Percentiles rank a stretch among this genome's conserved stretches.
phyloP scores from a whole-genome alignment of 2,329 filamentous ascomycete species.

The Aspergillus pseudoviridinutans region DNA sequence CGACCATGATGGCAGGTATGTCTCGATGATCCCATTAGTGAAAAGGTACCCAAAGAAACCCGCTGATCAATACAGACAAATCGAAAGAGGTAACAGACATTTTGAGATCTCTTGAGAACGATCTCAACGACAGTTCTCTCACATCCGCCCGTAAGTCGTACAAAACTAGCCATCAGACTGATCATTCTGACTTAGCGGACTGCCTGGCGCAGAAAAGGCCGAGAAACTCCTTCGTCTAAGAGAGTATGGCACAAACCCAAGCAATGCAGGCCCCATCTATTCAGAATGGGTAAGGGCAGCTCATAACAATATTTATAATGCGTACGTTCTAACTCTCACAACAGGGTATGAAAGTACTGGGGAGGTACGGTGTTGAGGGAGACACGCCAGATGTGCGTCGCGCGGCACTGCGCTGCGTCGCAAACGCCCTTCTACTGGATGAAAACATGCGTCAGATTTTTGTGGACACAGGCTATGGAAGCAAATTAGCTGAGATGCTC shows the following conservation, averaged over 20 bases:
- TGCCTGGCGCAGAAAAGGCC: constrained; percentile 27
- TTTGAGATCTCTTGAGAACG: constrained; percentile 57
- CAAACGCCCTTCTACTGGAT: constrained; percentile 75
- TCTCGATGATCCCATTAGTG: background rate
- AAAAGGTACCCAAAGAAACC: background rate
- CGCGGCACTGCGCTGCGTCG: constrained; percentile 76
- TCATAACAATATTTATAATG: background rate
- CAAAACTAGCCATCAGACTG: background rate
- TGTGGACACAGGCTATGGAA: constrained; percentile 64
- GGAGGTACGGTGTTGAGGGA: constrained; percentile 68
- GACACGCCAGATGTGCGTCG: constrained; percentile 61
- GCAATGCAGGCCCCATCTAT: constrained; percentile 76
- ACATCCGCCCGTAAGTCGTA: constrained; percentile 54
- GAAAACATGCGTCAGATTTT: constrained; percentile 66
- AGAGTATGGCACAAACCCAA: constrained; percentile 68
- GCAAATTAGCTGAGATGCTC: constrained; percentile 66
- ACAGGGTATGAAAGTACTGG: constrained; percentile 71
- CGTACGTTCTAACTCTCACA: constrained; percentile 1
- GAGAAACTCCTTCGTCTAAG: constrained; percentile 63
- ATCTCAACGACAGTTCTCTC: constrained; percentile 59
- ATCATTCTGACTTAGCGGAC: constrained; percentile 2
- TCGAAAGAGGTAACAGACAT: constrained; percentile 64
- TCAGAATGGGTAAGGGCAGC: constrained; percentile 61
- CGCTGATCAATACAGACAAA: constrained; percentile 51
- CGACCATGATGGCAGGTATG: background rate